phyloP scores from a whole-genome alignment of 768 basidiomycete genomes.

The Pisolithus microcarpus region DNA sequence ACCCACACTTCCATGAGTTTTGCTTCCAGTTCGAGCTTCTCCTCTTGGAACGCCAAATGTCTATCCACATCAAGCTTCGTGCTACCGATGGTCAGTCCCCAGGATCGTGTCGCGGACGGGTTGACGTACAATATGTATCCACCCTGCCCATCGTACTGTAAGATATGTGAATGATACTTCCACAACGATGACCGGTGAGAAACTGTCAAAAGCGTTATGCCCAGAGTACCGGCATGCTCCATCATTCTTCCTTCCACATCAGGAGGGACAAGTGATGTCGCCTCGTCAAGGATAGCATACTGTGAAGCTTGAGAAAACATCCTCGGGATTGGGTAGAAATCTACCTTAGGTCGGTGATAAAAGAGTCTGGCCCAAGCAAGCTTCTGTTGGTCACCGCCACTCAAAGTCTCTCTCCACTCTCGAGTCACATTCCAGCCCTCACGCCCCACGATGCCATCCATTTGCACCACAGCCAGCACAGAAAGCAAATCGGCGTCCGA shows the following conservation, averaged over 20 bases:
- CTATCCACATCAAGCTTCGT: conserved; percentile 86
- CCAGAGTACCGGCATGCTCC: conserved; percentile 79
- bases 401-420: conserved; percentile 91
- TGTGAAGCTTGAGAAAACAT: conserved; percentile 24
- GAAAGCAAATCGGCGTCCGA: conserved; percentile 68
- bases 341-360: conserved; percentile 87
- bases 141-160: conserved; percentile 92
- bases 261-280: conserved; percentile 87
- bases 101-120: not conserved
- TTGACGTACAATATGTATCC: conserved; percentile 85
- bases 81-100: conserved; percentile 32
- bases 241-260: conserved; percentile 95
- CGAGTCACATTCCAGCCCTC: conserved; percentile 89
- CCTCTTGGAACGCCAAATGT: conserved; percentile 85
- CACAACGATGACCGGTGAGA: conserved; percentile 93
- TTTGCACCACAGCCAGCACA: conserved; percentile 73
- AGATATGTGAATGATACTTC: conserved; percentile 83
- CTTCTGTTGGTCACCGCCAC: conserved; percentile 95
- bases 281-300: conserved; percentile 97
- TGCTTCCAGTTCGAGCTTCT: conserved; percentile 83
- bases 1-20: conserved; percentile 84
- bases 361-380: conserved; percentile 96
- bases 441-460: conserved; percentile 80
- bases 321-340: not conserved
- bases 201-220: conserved; percentile 90